A percentile compares a stretch with the other conserved stretches of the same genome.
These are phyloP conservation scores for Lactarius hengduanensis DNA, from an alignment of 768 basidiomycete genomes.

Conservation along the genomic window DNA sequence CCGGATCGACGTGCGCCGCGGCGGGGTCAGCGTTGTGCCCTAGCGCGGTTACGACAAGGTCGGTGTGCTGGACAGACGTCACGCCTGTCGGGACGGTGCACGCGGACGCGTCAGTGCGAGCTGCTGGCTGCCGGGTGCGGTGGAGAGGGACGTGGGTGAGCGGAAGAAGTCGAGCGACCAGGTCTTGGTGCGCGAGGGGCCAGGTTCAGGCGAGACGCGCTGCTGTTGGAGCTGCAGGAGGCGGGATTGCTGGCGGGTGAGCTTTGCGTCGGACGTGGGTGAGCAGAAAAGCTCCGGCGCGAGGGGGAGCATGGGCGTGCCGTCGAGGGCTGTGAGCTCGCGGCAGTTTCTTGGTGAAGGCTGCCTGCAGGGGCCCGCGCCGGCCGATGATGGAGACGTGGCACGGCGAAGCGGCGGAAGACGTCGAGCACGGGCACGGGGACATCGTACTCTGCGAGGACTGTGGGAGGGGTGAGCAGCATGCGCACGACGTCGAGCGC, in stretches of 20 bases:
- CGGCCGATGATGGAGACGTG: conserved; percentile 84
- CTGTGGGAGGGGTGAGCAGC: conserved; percentile 66
- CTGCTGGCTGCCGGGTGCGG: conserved; percentile 21
- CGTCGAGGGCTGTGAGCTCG: conserved; percentile 66
- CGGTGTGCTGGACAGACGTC: conserved; percentile 54
- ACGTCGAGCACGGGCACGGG: conserved; percentile 70
- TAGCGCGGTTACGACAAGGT: conserved; percentile 82
- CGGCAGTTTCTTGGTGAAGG: conserved; percentile 92
- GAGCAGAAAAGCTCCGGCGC: conserved; percentile 44
- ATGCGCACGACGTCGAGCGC: conserved; percentile 91
- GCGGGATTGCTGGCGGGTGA: conserved; percentile 65
- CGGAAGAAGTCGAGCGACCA: conserved; percentile 86
- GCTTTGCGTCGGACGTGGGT: conserved; percentile 37
- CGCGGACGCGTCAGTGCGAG: conserved; percentile 42
- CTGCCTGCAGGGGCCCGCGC: conserved; percentile 84
- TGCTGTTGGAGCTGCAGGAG: conserved; percentile 52
- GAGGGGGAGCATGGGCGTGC: conserved; percentile 67
- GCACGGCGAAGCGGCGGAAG: conserved; percentile 57
- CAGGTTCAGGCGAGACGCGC: conserved; percentile 37
- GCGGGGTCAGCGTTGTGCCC: conserved; percentile 77
- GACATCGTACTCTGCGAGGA: conserved; percentile 72
- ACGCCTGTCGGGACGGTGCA: conserved; percentile 57
- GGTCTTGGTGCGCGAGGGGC: conserved; percentile 52
- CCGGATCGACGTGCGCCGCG: conserved; percentile 57
- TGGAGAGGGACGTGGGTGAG: conserved; percentile 53